Percentiles rank a stretch among this genome's conserved stretches.
Conservation (phyloP, 192 early-diverging fungal species). For the Chytriomyces hyalinus region DNA sequence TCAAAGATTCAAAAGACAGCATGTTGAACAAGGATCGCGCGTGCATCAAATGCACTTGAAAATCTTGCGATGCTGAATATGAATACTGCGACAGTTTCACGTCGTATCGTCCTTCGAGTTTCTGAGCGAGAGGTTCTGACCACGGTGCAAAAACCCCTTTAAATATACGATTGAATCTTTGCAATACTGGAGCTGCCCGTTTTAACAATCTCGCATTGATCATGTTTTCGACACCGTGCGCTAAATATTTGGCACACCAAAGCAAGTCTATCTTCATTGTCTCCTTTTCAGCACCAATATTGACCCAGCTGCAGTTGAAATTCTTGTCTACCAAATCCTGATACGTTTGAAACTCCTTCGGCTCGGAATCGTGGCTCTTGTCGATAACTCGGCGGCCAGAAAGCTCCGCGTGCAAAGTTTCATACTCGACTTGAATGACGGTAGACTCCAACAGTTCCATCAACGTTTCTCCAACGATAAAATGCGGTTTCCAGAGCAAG, state of each 20-base stretch:
- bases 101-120: background rate
- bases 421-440: slow-evolving; percentile 15
- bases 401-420: background rate
- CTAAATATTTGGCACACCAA: slow-evolving; percentile 10
- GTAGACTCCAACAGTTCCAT: slow-evolving; percentile 42
- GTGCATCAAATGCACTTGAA: background rate
- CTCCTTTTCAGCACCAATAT: slow-evolving; percentile 5
- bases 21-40: background rate
- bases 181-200: background rate
- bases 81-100: background rate
- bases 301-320: slow-evolving; percentile 10
- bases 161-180: slow-evolving; percentile 14
- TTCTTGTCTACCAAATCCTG: background rate
- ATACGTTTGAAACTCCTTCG: background rate
- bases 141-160: slow-evolving; percentile 13
- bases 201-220: background rate
- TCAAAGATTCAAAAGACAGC: background rate
- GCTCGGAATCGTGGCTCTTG: background rate
- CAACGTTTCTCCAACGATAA: slow-evolving; percentile 38
- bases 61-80: background rate
- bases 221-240: slow-evolving; percentile 23
- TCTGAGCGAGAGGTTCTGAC: background rate
- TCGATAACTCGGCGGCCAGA: background rate
- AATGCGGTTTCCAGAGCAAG: slow-evolving; percentile 49
- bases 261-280: background rate